These are phyloP conservation scores for Breviolum minutum DNA, from an alignment of 73 alveolate species.

Conservation along the genomic window DNA sequence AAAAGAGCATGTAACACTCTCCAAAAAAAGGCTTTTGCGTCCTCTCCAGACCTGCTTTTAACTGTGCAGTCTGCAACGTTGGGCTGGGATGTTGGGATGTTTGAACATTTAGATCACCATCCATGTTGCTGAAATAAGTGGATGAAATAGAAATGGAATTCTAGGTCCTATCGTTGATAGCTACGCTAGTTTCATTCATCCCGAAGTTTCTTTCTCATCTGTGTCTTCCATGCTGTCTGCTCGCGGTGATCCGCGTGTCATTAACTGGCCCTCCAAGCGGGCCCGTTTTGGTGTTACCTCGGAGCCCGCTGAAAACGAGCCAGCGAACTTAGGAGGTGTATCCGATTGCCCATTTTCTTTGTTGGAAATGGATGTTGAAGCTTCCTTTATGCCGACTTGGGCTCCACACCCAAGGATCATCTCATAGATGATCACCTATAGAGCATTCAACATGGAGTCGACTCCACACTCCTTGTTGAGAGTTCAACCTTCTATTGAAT, in stretches of 20 bases:
- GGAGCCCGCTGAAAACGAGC: too few relatives aligned
- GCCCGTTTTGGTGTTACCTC: slow-evolving; percentile 9
- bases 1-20: not conserved
- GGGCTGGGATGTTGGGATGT: too few relatives aligned
- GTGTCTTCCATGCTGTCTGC: not conserved
- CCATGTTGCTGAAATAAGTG: too few relatives aligned
- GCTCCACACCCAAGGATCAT: slow-evolving; percentile 72
- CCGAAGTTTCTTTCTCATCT: too few relatives aligned
- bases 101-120: too few relatives aligned
- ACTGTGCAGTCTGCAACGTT: not conserved
- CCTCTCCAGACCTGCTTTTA: not conserved
- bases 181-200: too few relatives aligned
- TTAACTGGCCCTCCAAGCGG: not conserved
- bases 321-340: too few relatives aligned
- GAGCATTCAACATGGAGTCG: not conserved
- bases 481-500: not conserved
- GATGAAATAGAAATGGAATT: too few relatives aligned
- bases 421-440: slow-evolving; percentile 87
- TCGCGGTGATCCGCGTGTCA: not conserved
- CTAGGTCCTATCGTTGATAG: too few relatives aligned
- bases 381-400: not conserved
- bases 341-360: too few relatives aligned
- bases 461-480: not conserved
- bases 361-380: too few relatives aligned
- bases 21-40: not conserved